A percentile compares a stretch with the other conserved stretches of the same genome.
phyloP scores from a whole-genome alignment of 2,329 filamentous ascomycete genomes.

The Talaromyces sp. region DNA sequence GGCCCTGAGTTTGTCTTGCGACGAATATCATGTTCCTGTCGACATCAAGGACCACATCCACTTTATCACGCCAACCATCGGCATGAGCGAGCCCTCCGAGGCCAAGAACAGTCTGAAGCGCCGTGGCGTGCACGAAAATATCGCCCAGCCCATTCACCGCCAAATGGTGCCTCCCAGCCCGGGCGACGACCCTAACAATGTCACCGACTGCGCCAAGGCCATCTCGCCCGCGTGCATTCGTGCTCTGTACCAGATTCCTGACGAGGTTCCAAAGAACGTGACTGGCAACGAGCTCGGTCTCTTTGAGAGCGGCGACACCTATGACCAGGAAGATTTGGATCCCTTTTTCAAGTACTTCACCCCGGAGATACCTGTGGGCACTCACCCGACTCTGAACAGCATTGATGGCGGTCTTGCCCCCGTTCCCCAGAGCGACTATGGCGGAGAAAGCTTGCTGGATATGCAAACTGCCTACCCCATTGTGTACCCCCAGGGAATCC shows the following conservation, averaged over 20 bases:
- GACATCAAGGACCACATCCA: constrained; percentile 1
- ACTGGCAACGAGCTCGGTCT: constrained; percentile 3
- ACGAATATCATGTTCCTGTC: constrained; percentile 3
- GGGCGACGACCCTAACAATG: background rate
- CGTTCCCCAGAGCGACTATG: background rate
- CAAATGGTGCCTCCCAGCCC: background rate
- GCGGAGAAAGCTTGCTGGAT: constrained; percentile 2
- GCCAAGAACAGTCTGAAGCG: background rate
- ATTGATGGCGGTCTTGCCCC: constrained; percentile 4
- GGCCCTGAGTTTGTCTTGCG: background rate
- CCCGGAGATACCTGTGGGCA: background rate
- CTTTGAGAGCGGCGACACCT: background rate
- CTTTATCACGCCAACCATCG: constrained; percentile 3
- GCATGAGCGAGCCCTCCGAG: background rate
- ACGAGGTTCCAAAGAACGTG: background rate
- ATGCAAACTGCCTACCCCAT: background rate
- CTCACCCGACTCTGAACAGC: background rate
- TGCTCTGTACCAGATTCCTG: constrained; percentile 2
- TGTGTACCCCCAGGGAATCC: constrained; percentile 1
- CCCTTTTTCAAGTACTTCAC: background rate
- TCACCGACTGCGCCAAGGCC: background rate
- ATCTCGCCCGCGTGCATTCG: constrained; percentile 2
- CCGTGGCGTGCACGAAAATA: background rate
- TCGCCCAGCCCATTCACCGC: background rate
- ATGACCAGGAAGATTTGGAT: background rate